Conservation (phyloP, 108 stramenopile genomes). For the Aureococcus anophagefferens region DNA sequence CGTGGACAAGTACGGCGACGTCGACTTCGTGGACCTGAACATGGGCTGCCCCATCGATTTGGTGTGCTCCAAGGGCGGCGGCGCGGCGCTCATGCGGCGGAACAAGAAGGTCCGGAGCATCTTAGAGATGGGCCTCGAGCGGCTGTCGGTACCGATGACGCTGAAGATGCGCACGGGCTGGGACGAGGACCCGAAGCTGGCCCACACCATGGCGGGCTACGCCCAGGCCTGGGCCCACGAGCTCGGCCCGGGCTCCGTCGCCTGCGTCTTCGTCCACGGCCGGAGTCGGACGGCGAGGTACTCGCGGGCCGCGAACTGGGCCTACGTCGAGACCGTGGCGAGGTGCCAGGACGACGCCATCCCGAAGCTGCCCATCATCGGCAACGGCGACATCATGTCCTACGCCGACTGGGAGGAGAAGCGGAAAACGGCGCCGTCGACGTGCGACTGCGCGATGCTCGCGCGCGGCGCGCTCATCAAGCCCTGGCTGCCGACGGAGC, state of each 20-base stretch:
- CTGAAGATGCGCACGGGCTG: slow-evolving; percentile 95
- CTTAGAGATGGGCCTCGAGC: slow-evolving; percentile 8
- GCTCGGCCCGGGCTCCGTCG: slow-evolving; percentile 16
- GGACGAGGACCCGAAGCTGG: slow-evolving; percentile 78
- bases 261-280: slow-evolving; percentile 69
- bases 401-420: slow-evolving; percentile 78
- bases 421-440: slow-evolving; percentile 37
- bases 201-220: slow-evolving; percentile 65
- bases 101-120: slow-evolving; percentile 63
- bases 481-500: slow-evolving; percentile 95
- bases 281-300: slow-evolving; percentile 85
- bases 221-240: slow-evolving; percentile 59
- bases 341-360: slow-evolving; percentile 39
- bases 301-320: slow-evolving; percentile 78
- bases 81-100: slow-evolving; percentile 72
- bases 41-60: slow-evolving; percentile 95
- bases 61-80: slow-evolving; percentile 82
- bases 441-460: slow-evolving; percentile 81
- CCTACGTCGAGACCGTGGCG: slow-evolving; percentile 77
- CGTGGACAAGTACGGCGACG: slow-evolving; percentile 49
- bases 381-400: slow-evolving; percentile 91
- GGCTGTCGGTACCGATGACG: slow-evolving; percentile 63
- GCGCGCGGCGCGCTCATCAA: slow-evolving; percentile 93
- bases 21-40: slow-evolving; percentile 97
- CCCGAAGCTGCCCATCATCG: slow-evolving; percentile 70